These are phyloP conservation scores for Chrysosporium queenslandicum DNA, from an alignment of 2,329 filamentous ascomycete genomes.

Conservation along the genomic window DNA sequence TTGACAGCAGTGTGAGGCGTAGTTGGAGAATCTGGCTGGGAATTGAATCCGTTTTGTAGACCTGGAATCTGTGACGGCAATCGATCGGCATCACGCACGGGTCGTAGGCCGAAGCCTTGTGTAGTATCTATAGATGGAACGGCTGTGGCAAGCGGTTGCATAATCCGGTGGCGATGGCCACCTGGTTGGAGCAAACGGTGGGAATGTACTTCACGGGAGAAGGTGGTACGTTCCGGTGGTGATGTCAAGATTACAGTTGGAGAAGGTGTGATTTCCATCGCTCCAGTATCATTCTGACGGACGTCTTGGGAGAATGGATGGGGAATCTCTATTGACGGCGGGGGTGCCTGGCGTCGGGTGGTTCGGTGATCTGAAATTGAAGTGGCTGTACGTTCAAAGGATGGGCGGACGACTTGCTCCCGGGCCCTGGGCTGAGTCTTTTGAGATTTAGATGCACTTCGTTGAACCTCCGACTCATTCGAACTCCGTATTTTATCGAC, in stretches of 20 bases:
- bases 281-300: conserved; percentile 41
- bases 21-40: conserved; percentile 86
- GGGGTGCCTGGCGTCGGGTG: conserved; percentile 68
- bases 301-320: conserved; percentile 44
- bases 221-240: conserved; percentile 59
- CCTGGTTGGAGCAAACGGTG: conserved; percentile 40
- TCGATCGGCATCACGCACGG: conserved; percentile 70
- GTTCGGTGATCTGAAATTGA: conserved; percentile 48
- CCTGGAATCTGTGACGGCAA: conserved; percentile 71
- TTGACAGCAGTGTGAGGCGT: conserved; percentile 64
- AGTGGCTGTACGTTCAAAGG: conserved; percentile 43
- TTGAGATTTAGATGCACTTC: conserved; percentile 24
- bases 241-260: conserved; percentile 57
- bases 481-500: conserved; percentile 85
- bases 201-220: conserved; percentile 45
- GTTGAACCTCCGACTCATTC: conserved; percentile 66
- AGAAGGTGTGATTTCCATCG: conserved; percentile 53
- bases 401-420: conserved; percentile 26
- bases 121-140: conserved; percentile 57
- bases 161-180: conserved; percentile 44
- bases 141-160: conserved; percentile 59
- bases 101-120: conserved; percentile 64
- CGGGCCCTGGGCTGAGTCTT: conserved; percentile 23
- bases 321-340: conserved; percentile 73
- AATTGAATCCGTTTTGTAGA: conserved; percentile 58